Evolutionary conservation across 225 moss, liverwort and hornwort species (phyloP).

Genomic region (Polytrichum formosum): DNA sequence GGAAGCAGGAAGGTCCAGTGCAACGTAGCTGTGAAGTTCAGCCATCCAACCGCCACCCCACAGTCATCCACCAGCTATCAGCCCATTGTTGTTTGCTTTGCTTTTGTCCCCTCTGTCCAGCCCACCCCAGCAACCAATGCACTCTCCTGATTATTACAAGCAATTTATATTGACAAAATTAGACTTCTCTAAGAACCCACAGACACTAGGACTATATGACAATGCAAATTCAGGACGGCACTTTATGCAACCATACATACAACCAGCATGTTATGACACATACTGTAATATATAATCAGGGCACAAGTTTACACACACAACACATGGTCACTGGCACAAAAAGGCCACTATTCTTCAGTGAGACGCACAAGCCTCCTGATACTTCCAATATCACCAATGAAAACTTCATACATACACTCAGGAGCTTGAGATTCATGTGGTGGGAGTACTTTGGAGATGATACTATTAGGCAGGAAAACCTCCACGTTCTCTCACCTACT

Average conservation of each 20-base stretch:
- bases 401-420: too few species aligned
- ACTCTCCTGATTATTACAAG: slow-evolving; percentile 5
- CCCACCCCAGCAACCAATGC: slow-evolving; percentile 14
- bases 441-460: slow-evolving; percentile 11
- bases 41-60: slow-evolving; percentile 27
- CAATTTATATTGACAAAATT: neutral
- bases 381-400: too few species aligned
- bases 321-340: too few species aligned
- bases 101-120: slow-evolving; percentile 19
- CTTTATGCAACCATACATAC: too few species aligned
- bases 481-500: slow-evolving; percentile 10
- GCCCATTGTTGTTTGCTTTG: slow-evolving; percentile 21
- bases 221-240: too few species aligned
- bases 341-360: too few species aligned
- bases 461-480: slow-evolving; percentile 2
- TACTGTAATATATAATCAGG: too few species aligned
- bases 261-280: neutral
- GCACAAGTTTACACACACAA: too few species aligned
- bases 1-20: slow-evolving; percentile 44
- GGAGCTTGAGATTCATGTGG: slow-evolving; percentile 4
- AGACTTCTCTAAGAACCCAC: neutral
- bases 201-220: too few species aligned
- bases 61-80: slow-evolving; percentile 32
- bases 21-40: slow-evolving; percentile 38
- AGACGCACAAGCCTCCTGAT: too few species aligned